These are phyloP conservation scores for Suillus fuscotomentosus DNA, from an alignment of 768 basidiomycete genomes.

Conservation along the genomic window DNA sequence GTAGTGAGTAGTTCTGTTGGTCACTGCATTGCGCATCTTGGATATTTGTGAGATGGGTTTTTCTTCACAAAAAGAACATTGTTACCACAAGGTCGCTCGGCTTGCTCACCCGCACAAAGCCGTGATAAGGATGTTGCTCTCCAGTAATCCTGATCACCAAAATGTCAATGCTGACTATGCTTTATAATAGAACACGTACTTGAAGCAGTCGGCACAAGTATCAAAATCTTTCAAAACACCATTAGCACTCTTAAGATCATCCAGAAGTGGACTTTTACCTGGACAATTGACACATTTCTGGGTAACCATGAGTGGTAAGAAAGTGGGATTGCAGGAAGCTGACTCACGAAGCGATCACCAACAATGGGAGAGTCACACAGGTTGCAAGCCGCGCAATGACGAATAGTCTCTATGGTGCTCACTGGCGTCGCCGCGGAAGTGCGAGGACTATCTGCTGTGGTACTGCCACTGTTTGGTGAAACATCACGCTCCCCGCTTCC, in stretches of 20 bases:
- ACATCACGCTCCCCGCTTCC: conserved; percentile 36
- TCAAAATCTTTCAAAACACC: conserved; percentile 58
- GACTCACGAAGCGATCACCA: conserved; percentile 71
- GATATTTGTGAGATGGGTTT: not conserved
- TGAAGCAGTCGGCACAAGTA: conserved; percentile 68
- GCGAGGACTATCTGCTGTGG: not conserved
- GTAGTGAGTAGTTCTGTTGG: conserved; percentile 38
- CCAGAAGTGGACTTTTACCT: conserved; percentile 16
- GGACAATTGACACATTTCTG: conserved; percentile 82
- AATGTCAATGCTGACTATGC: conserved; percentile 4
- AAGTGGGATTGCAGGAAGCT: not conserved
- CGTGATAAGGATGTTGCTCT: conserved; percentile 75
- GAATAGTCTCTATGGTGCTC: conserved; percentile 22
- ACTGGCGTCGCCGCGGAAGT: not conserved
- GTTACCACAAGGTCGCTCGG: conserved; percentile 58
- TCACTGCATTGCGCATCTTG: conserved; percentile 29
- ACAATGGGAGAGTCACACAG: conserved; percentile 70
- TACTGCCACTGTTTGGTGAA: conserved; percentile 2
- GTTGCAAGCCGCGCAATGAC: conserved; percentile 72
- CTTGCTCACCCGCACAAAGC: conserved; percentile 63
- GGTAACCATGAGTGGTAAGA: conserved; percentile 4
- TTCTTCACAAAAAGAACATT: conserved; percentile 2
- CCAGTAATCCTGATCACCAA: conserved; percentile 48
- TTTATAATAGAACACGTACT: conserved; percentile 32
- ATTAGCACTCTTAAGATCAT: conserved; percentile 3